Evolutionary conservation across 2,329 filamentous ascomycete species (phyloP).

Genomic region (Colletotrichum trifolii): DNA sequence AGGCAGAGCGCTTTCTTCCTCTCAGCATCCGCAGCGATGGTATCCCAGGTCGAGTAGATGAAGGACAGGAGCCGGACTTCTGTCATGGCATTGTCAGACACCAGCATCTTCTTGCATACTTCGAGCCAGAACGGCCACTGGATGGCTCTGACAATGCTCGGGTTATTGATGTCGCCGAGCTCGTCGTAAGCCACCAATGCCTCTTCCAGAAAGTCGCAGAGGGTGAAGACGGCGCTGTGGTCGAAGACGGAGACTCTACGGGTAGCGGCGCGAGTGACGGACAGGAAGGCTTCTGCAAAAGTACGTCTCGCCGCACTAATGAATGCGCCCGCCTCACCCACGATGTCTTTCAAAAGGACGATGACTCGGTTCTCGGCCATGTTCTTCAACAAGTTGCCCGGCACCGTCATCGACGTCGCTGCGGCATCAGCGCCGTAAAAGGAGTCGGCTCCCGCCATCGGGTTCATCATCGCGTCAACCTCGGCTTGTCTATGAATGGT

Average conservation of each 20-base stretch:
- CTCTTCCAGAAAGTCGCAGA: slow-evolving; percentile 94
- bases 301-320: slow-evolving; percentile 66
- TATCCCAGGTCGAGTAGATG: slow-evolving; percentile 83
- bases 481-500: slow-evolving; percentile 82
- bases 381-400: slow-evolving; percentile 76
- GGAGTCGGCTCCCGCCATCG: slow-evolving; percentile 55
- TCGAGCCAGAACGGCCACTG: slow-evolving; percentile 89
- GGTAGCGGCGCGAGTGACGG: slow-evolving; percentile 78
- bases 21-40: slow-evolving; percentile 71
- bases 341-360: slow-evolving; percentile 82
- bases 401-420: slow-evolving; percentile 70
- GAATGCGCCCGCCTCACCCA: slow-evolving; percentile 61
- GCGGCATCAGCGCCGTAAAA: slow-evolving; percentile 72
- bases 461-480: slow-evolving; percentile 56
- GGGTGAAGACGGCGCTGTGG: slow-evolving; percentile 84
- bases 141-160: slow-evolving; percentile 58
- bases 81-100: slow-evolving; percentile 88
- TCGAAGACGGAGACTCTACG: slow-evolving; percentile 83
- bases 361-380: slow-evolving; percentile 93
- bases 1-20: slow-evolving; percentile 78
- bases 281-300: slow-evolving; percentile 81
- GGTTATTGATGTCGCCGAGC: slow-evolving; percentile 54
- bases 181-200: slow-evolving; percentile 71
- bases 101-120: slow-evolving; percentile 81
- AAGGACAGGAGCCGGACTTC: slow-evolving; percentile 88